Percentiles rank a stretch among this genome's conserved stretches.
Conservation (phyloP, 192 early-diverging fungal species). For the Gonapodya prolifera region DNA sequence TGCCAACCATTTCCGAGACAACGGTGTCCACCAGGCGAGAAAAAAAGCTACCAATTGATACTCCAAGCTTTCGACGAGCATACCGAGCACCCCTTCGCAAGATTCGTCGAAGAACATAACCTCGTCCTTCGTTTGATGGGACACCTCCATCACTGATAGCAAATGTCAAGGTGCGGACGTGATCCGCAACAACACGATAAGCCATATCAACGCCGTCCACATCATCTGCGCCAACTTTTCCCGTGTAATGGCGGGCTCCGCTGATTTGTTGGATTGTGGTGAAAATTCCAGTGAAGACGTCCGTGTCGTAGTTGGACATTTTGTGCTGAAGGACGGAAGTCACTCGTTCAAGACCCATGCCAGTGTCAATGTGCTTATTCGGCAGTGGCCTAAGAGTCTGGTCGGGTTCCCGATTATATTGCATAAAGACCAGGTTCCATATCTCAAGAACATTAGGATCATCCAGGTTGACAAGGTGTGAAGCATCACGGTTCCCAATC, state of each 20-base stretch:
- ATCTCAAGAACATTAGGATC: conserved; percentile 97
- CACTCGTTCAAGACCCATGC: conserved; percentile 91
- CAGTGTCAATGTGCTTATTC: conserved; percentile 96
- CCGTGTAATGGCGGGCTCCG: conserved; percentile 69
- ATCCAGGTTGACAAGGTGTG: conserved; percentile 85
- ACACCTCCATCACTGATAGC: conserved; percentile 92
- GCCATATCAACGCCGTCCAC: conserved; percentile 92
- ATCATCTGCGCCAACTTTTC: conserved; percentile 80
- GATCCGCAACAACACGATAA: conserved; percentile 97
- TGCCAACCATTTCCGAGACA: conserved; percentile 69
- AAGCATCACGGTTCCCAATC: conserved; percentile 83
- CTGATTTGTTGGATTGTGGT: conserved; percentile 72
- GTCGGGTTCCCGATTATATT: conserved; percentile 94
- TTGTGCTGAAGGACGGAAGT: conserved; percentile 90
- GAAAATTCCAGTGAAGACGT: conserved; percentile 78
- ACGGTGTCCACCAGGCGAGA: conserved; percentile 84
- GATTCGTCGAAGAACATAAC: conserved; percentile 94
- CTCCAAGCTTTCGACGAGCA: conserved; percentile 81
- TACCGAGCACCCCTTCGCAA: conserved; percentile 88
- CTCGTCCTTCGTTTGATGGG: conserved; percentile 95
- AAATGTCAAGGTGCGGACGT: conserved; percentile 90
- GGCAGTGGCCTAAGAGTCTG: conserved; percentile 75
- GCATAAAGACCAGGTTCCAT: conserved; percentile 99
- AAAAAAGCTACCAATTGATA: conserved; percentile 86
- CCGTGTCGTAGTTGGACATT: conserved; percentile 96